Percentiles rank a stretch among this genome's conserved stretches.
Evolutionary conservation across 2,329 filamentous ascomycete genomes (phyloP).

Genomic region (Calonectria pteridis): DNA sequence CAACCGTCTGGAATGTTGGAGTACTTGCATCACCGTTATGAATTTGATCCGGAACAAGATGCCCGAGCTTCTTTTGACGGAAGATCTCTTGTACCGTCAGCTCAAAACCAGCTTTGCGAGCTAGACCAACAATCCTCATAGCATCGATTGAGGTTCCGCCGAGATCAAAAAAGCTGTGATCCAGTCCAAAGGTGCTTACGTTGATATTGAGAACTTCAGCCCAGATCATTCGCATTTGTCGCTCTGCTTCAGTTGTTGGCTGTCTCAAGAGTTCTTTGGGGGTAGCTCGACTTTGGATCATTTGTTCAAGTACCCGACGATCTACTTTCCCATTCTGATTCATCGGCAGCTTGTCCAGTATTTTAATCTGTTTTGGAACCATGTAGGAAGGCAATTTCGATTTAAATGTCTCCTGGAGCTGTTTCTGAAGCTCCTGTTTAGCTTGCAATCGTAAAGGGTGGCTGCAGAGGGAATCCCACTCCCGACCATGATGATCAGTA

Average conservation of each 20-base stretch:
- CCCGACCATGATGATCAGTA: neutral
- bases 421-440: neutral
- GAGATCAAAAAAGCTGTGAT: neutral
- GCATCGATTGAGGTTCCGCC: neutral
- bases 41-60: neutral
- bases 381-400: neutral
- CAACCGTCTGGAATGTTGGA: neutral
- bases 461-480: neutral
- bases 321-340: neutral
- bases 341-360: neutral
- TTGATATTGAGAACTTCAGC: neutral
- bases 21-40: neutral
- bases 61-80: neutral
- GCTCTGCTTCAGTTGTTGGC: neutral
- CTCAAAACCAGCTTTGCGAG: neutral
- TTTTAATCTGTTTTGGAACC: neutral
- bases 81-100: neutral
- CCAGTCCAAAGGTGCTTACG: neutral
- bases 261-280: neutral
- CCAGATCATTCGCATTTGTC: neutral
- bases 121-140: neutral
- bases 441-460: neutral
- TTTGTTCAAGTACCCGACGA: neutral
- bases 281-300: neutral
- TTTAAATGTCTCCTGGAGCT: neutral